Base-by-base conservation (phyloP, 805 yeast species). In the Ogataea angusta region DNA sequence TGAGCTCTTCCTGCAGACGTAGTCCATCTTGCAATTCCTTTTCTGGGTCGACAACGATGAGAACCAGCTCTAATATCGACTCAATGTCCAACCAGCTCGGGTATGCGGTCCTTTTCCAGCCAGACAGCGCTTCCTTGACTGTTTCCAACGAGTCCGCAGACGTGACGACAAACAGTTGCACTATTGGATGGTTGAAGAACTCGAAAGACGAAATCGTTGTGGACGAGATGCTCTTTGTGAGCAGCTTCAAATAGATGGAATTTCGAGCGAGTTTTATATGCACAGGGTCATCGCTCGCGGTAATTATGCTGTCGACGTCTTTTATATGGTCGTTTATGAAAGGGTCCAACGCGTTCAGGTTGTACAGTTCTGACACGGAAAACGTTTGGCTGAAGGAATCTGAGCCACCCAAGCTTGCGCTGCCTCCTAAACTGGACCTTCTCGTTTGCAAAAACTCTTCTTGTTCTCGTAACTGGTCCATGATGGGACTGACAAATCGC, bases 111-210 rank as follows among this genome's bases (percentile, higher is more conserved):
- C 64, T 69, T 48, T 72, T 75, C 62, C 75, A 82, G 33, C 69
- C 66, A 3, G 78, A 73, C 16, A 86, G 63, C 27, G 78, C 57
- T 14, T 72, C 74, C 37, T 83, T 70, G 5, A 93, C 79, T n/a
- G 64, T 61, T 10, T 75, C 80, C 23, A 76, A 59, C 0, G 73
- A 45, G 42, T 81, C 85, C 10, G 62, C 48, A 16, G 77, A 69
- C 16, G 86, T 76, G 3, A 88, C 68, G 1, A 82, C 80, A 36
- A 88, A 70, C 10, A 91, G 57, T 30, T 89, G 84, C 2, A 86
- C 73, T 2, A 88, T 75, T 0, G 97, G 97, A 57, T 90, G 96
- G 49, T 85, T 81, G 59, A 89, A 80, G 5, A 88, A 81, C 60
- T 91, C 97, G 57, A 85, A 87, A 2, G 91, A 80, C 2, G 86